Conservation (phyloP, 73 alveolate species). For the Paramecium octaurelia region DNA sequence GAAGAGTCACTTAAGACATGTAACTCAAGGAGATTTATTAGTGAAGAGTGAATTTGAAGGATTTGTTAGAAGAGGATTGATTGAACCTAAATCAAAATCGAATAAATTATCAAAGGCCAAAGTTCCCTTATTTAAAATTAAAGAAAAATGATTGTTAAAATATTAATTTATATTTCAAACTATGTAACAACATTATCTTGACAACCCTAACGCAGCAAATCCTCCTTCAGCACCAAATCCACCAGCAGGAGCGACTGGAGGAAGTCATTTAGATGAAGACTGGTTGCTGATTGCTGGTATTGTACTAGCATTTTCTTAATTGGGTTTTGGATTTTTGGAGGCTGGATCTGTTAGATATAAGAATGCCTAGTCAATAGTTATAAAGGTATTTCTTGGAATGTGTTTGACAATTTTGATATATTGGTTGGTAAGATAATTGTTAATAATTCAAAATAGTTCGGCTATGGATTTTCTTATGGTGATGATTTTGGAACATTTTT, state of each 20-base stretch:
- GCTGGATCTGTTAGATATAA: slow-evolving; percentile 45
- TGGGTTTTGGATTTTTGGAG: slow-evolving; percentile 13
- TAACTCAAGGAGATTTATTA: slow-evolving; percentile 11
- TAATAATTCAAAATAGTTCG: slow-evolving; percentile 18
- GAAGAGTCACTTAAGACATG: slow-evolving; percentile 23
- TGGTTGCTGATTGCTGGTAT: slow-evolving; percentile 29
- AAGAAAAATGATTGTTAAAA: neutral
- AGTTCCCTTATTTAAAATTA: slow-evolving; percentile 12
- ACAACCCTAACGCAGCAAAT: neutral
- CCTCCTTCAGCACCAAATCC: neutral
- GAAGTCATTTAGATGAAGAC: neutral
- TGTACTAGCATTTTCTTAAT: neutral
- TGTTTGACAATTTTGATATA: neutral
- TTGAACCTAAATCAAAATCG: slow-evolving; percentile 36
- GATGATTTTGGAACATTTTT: neutral
- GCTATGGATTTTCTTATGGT: slow-evolving; percentile 15
- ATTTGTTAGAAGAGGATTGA: slow-evolving; percentile 45
- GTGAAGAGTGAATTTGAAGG: slow-evolving; percentile 27
- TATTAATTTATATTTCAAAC: neutral
- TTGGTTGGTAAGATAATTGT: neutral
- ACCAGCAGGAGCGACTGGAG: neutral
- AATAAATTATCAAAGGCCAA: slow-evolving; percentile 28
- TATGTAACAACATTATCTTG: neutral
- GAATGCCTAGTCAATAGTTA: slow-evolving; percentile 23
- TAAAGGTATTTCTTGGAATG: neutral